phyloP scores from a whole-genome alignment of 352 stramenopile genomes.

The Elongisporangium senticosum region DNA sequence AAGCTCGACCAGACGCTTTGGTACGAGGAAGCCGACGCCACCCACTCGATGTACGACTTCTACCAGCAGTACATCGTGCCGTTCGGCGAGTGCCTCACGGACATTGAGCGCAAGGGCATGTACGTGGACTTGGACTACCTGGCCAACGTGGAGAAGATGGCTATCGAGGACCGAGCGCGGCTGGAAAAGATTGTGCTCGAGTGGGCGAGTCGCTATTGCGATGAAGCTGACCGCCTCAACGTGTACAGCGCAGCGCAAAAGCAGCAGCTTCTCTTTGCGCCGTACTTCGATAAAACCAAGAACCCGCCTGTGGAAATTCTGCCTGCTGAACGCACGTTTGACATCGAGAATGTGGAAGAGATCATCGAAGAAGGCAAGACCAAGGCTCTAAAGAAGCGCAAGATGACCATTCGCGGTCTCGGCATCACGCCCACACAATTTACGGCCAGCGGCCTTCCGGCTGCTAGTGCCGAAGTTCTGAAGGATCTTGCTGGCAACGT shows the following conservation, averaged over 20 bases:
- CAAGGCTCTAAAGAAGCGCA: conserved; percentile 73
- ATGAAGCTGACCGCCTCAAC: conserved; percentile 95
- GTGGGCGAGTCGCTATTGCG: conserved; percentile 91
- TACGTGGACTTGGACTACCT: conserved; percentile 90
- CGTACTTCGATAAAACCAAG: conserved; percentile 69
- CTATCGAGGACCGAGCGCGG: conserved; percentile 82
- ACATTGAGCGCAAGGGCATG: conserved; percentile 97
- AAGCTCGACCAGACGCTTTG: conserved; percentile 89
- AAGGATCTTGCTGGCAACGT: conserved; percentile 89
- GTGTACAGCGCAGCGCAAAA: conserved; percentile 92
- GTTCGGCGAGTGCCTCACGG: conserved; percentile 98
- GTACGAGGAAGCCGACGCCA: conserved; percentile 39
- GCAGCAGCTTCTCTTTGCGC: conserved; percentile 96
- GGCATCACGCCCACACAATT: conserved; percentile 91
- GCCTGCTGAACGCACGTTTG: conserved; percentile 63
- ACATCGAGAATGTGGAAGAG: conserved; percentile 78
- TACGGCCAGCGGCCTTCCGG: conserved; percentile 89
- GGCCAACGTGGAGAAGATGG: conserved; percentile 85
- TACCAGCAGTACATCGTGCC: conserved; percentile 95
- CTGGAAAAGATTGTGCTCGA: conserved; percentile 84
- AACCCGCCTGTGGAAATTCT: conserved; percentile 56
- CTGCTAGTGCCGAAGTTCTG: conserved; percentile 93
- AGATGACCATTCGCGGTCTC: conserved; percentile 83
- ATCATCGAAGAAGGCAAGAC: conserved; percentile 65
- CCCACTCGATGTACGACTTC: conserved; percentile 93